Evolutionary conservation across 225 moss, liverwort and hornwort species (phyloP).

Genomic region (Marchantia paleacea): DNA sequence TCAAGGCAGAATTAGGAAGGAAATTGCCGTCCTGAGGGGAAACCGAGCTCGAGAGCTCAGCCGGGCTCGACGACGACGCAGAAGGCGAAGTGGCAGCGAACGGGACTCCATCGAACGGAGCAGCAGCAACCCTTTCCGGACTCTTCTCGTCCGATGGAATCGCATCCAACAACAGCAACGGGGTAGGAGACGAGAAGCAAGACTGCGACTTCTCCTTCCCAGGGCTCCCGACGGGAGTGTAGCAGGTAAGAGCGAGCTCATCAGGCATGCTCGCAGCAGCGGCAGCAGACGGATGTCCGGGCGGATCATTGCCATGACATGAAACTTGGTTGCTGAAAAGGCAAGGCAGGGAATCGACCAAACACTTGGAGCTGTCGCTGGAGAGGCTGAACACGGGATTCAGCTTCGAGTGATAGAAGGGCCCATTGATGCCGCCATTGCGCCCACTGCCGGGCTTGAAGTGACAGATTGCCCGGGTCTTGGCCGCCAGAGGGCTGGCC

Average conservation of each 20-base stretch:
- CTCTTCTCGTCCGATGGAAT: not conserved
- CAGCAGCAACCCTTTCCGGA: not conserved
- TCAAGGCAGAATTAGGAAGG: not conserved
- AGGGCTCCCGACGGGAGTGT: constrained; percentile 4
- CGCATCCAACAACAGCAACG: not conserved
- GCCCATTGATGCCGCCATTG: constrained; percentile 12
- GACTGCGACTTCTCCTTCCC: not conserved
- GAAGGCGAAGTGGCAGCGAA: not conserved
- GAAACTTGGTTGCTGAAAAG: constrained; percentile 22
- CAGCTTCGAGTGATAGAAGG: constrained; percentile 41
- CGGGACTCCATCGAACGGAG: not conserved
- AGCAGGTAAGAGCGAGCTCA: not conserved
- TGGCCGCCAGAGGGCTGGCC: constrained; percentile 12
- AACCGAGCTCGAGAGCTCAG: constrained; percentile 3
- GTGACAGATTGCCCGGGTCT: constrained; percentile 23
- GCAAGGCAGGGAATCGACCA: constrained; percentile 38
- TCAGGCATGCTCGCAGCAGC: not conserved
- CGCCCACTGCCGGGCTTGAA: constrained; percentile 29
- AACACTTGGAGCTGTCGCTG: constrained; percentile 18
- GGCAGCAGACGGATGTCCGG: not conserved
- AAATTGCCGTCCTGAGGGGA: constrained; percentile 17
- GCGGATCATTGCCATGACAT: not conserved
- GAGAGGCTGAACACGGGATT: constrained; percentile 45
- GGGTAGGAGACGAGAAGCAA: not conserved
- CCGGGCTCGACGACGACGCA: not conserved